Evolutionary conservation across 2,329 filamentous ascomycete genomes (phyloP).

Genomic region (Aspergillus persii): DNA sequence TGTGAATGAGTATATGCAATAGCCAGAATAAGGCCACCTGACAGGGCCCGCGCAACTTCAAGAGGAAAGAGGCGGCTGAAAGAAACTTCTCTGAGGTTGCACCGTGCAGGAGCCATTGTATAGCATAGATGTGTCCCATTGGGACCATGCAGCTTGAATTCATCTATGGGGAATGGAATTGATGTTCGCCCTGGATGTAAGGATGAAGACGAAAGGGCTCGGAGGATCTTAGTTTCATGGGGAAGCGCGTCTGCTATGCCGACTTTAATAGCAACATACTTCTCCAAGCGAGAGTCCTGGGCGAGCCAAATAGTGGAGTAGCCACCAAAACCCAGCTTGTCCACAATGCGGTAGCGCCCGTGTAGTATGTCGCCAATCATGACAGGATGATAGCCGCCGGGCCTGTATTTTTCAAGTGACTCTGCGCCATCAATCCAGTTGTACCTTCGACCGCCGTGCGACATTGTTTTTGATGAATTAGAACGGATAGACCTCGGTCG

Average conservation of each 20-base stretch:
- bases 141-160: background rate
- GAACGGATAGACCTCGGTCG: too few relatives aligned
- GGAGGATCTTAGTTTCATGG: background rate
- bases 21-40: constrained; percentile 19
- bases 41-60: constrained; percentile 25
- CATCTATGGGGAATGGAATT: background rate
- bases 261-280: too few relatives aligned
- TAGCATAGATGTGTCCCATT: background rate
- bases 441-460: constrained; percentile 10
- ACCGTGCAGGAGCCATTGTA: background rate
- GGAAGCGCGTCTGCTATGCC: too few relatives aligned
- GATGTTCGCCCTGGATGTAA: background rate
- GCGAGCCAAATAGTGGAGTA: constrained; percentile 46
- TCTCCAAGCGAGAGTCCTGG: too few relatives aligned
- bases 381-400: constrained; percentile 31
- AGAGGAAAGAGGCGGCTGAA: constrained; percentile 26
- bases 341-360: constrained; percentile 35
- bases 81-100: constrained; percentile 25
- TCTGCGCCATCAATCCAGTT: constrained; percentile 30
- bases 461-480: too few relatives aligned
- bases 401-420: constrained; percentile 26
- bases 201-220: background rate
- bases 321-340: constrained; percentile 43
- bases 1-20: constrained; percentile 26
- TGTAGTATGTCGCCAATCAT: constrained; percentile 28